Evolutionary conservation across 306 rosid genomes (phyloP).

Genomic region (Cicer yamashitae): DNA sequence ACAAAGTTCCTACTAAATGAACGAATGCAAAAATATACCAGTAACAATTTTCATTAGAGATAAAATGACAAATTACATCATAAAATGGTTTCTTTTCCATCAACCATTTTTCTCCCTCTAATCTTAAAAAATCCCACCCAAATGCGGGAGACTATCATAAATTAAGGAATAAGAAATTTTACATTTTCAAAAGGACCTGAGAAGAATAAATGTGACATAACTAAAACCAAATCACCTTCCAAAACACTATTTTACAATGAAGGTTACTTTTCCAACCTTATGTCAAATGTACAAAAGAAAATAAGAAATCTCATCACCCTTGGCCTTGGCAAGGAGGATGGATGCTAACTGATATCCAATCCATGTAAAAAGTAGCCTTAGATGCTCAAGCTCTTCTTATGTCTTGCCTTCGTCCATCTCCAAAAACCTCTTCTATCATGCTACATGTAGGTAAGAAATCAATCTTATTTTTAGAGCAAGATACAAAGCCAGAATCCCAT

Average conservation of each 20-base stretch:
- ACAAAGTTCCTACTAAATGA: neutral
- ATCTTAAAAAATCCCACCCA: conserved; percentile 34
- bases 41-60: conserved; percentile 27
- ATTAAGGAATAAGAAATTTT: conserved; percentile 49
- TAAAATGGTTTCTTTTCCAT: conserved; percentile 6
- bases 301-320: conserved; percentile 44
- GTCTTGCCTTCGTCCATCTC: conserved; percentile 65
- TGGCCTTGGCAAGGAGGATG: conserved; percentile 2
- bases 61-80: conserved; percentile 31
- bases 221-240: conserved; percentile 53
- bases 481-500: conserved; percentile 76
- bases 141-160: conserved; percentile 44
- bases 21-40: neutral
- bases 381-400: conserved; percentile 66
- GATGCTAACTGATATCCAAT: conserved; percentile 45
- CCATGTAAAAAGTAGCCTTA: conserved; percentile 44
- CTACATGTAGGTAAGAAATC: conserved; percentile 83
- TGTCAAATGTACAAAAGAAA: conserved; percentile 58
- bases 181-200: conserved; percentile 43
- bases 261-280: conserved; percentile 46
- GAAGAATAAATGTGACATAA: conserved; percentile 43
- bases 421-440: conserved; percentile 91
- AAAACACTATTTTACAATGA: conserved; percentile 64
- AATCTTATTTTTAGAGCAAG: conserved; percentile 62
- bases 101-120: conserved; percentile 32